Percentiles rank a stretch among this genome's conserved stretches.
Evolutionary conservation across 2,329 filamentous ascomycete genomes (phyloP).

Genomic region (Aspergillus sp.): DNA sequence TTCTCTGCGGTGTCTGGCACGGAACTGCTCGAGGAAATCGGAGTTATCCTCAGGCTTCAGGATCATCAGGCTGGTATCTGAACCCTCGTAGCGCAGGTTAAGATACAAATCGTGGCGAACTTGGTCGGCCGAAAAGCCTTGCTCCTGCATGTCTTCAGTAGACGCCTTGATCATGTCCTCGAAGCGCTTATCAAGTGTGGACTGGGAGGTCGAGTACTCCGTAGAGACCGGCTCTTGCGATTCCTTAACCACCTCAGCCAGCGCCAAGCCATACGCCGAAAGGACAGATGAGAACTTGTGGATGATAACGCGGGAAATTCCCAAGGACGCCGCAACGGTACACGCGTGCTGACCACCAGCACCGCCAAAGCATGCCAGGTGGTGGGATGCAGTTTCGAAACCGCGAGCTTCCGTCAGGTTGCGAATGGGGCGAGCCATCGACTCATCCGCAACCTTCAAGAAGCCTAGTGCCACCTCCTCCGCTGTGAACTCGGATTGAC

Average conservation of each 20-base stretch:
- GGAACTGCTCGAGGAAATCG: constrained; percentile 80
- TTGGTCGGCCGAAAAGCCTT: constrained; percentile 46
- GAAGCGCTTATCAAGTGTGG: constrained; percentile 67
- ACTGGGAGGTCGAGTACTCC: constrained; percentile 49
- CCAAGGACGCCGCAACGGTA: constrained; percentile 81
- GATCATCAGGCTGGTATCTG: constrained; percentile 53
- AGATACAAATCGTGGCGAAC: constrained; percentile 50
- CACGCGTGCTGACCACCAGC: constrained; percentile 92
- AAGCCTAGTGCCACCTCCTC: constrained; percentile 46
- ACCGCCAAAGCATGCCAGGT: constrained; percentile 89
- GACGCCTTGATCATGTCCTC: constrained; percentile 69
- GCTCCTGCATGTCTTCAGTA: constrained; percentile 40
- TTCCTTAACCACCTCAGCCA: constrained; percentile 92
- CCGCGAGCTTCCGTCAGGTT: constrained; percentile 91
- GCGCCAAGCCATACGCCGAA: constrained; percentile 88
- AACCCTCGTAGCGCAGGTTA: constrained; percentile 54
- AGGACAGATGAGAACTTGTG: constrained; percentile 90
- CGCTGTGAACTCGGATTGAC: constrained; percentile 55
- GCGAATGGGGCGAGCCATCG: constrained; percentile 70
- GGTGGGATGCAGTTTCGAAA: constrained; percentile 84
- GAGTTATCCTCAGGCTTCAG: constrained; percentile 70
- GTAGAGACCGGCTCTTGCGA: constrained; percentile 64
- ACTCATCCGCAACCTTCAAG: constrained; percentile 46
- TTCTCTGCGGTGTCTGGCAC: constrained; percentile 83
- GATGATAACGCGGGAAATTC: constrained; percentile 81